Base-by-base conservation (phyloP, 1,284 basidiomycete species). In the Ceratobasidium sp. region DNA sequence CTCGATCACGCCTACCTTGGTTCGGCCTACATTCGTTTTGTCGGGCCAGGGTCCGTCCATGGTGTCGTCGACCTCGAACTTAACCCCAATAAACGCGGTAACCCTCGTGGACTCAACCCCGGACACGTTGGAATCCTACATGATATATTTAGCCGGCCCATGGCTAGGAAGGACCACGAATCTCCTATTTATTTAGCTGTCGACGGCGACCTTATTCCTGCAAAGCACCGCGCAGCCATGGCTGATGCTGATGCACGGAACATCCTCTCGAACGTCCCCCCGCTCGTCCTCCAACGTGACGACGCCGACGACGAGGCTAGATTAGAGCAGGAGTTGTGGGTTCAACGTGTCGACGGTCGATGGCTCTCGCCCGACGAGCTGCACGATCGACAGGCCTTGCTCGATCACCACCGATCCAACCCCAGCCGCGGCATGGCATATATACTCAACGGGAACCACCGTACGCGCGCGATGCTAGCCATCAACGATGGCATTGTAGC, bases 371-470 rank as follows among this genome's bases (percentile, higher is more conserved):
- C 8, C 4, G 4, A 2, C 34, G 34, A 34, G 34, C 68, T 63
- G 11, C 16, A 43, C 14, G 43, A 48, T 56, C 68, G 73, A 24
- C 51, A 31, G 24, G 56, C 37, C n/a, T n/a, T n/a, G n/a, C n/a
- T 54, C 27, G 6, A 34, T 75, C 37, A 61, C 69, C 34, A 64
- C 34, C 34, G 34, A 8, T 34, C 34, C 27, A 19, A 22, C 11
- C 27, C 13, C 13, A 31, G 14, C 13, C 27, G 27, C n/a, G 9
- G 27, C 27, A 56, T 31, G 29, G 27, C 27, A 4, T 4, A 16
- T 24, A 29, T 56, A 2, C 27, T 56, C 2, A 58, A 58, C 14
- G 54, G 54, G 2, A 34, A 34, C n/a, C 54, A 58, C 29, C 34
- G 54, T 0, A 58, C n/a, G 1, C 54, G n/a, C 1, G 54, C 54